phyloP scores from a whole-genome alignment of 805 yeast genomes.

The Cephaloascus albidus region DNA sequence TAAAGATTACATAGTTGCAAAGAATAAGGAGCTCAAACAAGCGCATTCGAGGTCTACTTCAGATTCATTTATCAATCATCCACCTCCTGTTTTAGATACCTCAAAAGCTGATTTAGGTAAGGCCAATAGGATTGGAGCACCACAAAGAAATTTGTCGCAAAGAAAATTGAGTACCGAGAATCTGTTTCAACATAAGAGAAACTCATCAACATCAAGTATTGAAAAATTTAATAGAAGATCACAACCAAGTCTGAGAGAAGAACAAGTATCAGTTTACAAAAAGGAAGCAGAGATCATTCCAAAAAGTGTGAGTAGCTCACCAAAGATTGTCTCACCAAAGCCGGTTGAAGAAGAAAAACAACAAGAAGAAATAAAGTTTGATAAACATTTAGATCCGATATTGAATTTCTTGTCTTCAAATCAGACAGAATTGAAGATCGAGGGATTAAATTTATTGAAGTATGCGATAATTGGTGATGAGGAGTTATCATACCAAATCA shows the following conservation, averaged over 20 bases:
- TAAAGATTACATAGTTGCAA: conserved; percentile 36
- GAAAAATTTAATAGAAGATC: background rate
- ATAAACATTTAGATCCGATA: conserved; percentile 22
- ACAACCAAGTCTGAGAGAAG: background rate
- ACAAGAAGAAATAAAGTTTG: conserved; percentile 6
- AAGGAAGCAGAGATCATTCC: background rate
- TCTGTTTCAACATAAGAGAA: background rate
- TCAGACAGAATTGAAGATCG: conserved; percentile 16
- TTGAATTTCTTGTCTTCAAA: conserved; percentile 23
- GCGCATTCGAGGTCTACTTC: conserved; percentile 15
- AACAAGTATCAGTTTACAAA: background rate
- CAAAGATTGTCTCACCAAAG: no score
- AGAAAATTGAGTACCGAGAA: background rate
- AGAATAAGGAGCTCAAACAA: conserved; percentile 24
- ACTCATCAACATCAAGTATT: background rate
- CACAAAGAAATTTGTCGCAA: conserved; percentile 1
- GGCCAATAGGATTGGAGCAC: conserved; percentile 1
- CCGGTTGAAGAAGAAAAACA: background rate
- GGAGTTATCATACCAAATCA: conserved; percentile 15
- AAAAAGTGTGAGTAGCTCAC: background rate
- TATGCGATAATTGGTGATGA: conserved; percentile 28
- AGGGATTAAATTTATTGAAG: conserved; percentile 26
- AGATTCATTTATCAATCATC: conserved; percentile 3
- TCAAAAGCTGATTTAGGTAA: background rate
- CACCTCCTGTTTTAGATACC: background rate